Evolutionary conservation across 306 rosid species (phyloP).

Genomic region (Psophocarpus tetragonolobus): DNA sequence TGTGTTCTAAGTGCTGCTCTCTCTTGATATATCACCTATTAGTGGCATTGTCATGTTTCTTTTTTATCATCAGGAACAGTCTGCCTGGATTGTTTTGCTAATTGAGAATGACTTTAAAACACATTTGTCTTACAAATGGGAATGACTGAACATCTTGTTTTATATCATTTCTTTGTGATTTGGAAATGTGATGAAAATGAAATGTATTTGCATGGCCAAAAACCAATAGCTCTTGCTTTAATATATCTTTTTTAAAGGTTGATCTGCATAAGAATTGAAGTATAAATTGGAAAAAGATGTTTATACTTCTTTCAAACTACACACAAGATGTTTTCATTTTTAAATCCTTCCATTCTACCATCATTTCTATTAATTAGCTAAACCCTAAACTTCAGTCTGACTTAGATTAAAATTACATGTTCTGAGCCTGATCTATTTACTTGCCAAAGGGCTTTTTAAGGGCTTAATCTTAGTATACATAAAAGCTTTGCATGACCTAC

Average conservation of each 20-base stretch:
- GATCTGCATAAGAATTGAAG: constrained; percentile 4
- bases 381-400: too few relatives aligned
- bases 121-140: not conserved
- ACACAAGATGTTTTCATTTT: not conserved
- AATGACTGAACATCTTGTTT: not conserved
- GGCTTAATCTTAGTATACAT: too few relatives aligned
- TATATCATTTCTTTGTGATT: not conserved
- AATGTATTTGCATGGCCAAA: not conserved
- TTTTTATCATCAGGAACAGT: not conserved
- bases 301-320: not conserved
- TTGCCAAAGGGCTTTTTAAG: too few relatives aligned
- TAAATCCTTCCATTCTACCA: constrained; percentile 1
- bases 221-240: not conserved
- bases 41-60: not conserved
- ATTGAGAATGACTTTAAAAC: not conserved
- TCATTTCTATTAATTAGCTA: not conserved
- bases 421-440: too few relatives aligned
- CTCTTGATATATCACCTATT: not conserved
- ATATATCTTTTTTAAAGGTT: not conserved
- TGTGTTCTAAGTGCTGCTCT: not conserved
- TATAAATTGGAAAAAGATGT: not conserved
- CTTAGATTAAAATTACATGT: too few relatives aligned
- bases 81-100: not conserved
- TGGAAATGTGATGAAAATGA: not conserved
- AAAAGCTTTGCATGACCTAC: too few relatives aligned